Base-by-base conservation (phyloP, 1,284 basidiomycete genomes). In the Ceratobasidium sp. region DNA sequence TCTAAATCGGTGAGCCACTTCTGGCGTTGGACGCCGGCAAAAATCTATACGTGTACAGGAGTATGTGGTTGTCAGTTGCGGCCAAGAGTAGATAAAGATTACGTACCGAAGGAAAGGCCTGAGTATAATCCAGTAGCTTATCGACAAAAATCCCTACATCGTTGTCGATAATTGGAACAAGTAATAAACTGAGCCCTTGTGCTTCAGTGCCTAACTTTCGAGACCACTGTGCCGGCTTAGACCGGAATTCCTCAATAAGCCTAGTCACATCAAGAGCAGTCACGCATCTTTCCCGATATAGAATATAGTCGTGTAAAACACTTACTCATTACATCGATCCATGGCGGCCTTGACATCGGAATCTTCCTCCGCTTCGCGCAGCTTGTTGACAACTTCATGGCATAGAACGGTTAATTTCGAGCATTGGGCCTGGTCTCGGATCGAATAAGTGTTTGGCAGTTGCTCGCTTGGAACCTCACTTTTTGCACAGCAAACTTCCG, bases 401-500 rank as follows among this genome's bases (percentile, higher is more conserved):
- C 67, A 69, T 6, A 28, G 51, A 3, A 69, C n/a, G 40, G 55
- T 69, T 28, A 69, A 28, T 33, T 46, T 53, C 2, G 67, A 69
- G 33, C 67, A 55, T 56, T 69, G 67, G 20, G 67, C 67, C 67
- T 69, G 15, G 20, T 26, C 26, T 28, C 7, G 20, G 13, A 44
- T 42, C 40, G 6, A 44, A 44, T 42, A 33, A 6, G 23, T 44
- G 44, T n/a, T 12, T 5, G 18, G 18, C 6, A 0, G 61, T 44
- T 9, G 3, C 12, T 20, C 20, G 13, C 39, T n/a, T 18, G 60
- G 20, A 15, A 7, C 2, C 26, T n/a, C 40, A 42, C 67, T 51
- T 69, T 69, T 69, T 69, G 67, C 5, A 69, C 67, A 49, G 67
- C 33, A 26, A 49, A n/a, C 40, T 69, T 49, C 13, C 67, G 67